Base-by-base conservation (phyloP, 176 grass and related monocot species). In the Zizania latifolia region DNA sequence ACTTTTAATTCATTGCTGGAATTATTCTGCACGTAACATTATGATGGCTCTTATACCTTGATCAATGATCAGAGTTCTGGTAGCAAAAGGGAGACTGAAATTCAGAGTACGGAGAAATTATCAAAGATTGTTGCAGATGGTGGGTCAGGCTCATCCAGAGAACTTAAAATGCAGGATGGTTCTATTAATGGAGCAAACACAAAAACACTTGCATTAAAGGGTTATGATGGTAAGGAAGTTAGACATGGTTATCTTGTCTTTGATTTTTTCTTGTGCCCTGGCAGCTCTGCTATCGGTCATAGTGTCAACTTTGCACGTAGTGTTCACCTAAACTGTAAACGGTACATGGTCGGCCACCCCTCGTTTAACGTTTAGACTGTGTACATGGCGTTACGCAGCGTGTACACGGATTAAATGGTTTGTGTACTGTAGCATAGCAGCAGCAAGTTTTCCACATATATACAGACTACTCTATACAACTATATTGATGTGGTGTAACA, bases 51-150 rank as follows among this genome's bases (percentile, higher is more conserved):
- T 63, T 65, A 71, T 69, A 16, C 22, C 71, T 72, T 82, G 55
- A 78, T 53, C 86, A 99, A 92, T 82, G 55, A 78, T 53, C 86
- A 99, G 96, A 94, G 87, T 77, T 92, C 77, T 62, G 79, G 76
- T 58, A 81, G 78, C 84, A 94, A 94, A 75, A 85, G 66, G 54
- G 89, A 88, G 79, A 73, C 68, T 59, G 89, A 90, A 83, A 88
- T 91, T 80, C 78, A 88, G 83, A 84, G 75, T 83, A 72, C 70
- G 50, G 76, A 88, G 70, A 94, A 90, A 38, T 82, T 86, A 65
- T 62, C 65, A 26, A 81, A 87, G 57, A 74, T 30, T 65, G 44
- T 26, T 82, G 72, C 24, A 87, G 59, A 76, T 82, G 72, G 81
- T 77, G 84, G 59, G 30, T 75, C 70, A 60, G 76, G 76, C 15